A percentile compares a stretch with the other conserved stretches of the same genome.
These are phyloP conservation scores for Cadophora gregata DNA, from an alignment of 2,329 filamentous ascomycete genomes.

Conservation along the genomic window DNA sequence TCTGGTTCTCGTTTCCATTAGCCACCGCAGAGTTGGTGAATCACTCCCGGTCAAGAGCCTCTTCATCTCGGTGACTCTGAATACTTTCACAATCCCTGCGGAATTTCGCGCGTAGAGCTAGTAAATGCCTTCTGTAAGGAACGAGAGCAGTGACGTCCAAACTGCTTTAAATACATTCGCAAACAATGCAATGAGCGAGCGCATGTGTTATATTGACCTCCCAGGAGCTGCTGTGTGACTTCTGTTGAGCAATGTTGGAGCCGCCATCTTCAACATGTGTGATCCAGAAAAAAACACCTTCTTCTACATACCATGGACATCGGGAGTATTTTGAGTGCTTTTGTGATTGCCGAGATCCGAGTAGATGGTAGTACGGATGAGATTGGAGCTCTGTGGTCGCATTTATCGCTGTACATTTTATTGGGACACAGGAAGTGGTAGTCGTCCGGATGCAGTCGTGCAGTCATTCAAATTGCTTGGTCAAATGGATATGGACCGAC, in stretches of 20 bases:
- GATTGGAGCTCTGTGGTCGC: slow-evolving; percentile 39
- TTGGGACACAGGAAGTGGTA: slow-evolving; percentile 36
- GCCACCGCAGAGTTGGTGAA: slow-evolving; percentile 21
- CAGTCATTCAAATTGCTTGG: slow-evolving; percentile 40
- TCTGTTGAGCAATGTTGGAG: slow-evolving; percentile 23
- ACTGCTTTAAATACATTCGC: slow-evolving; percentile 64
- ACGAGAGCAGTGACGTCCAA: slow-evolving; percentile 75
- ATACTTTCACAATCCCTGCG: slow-evolving; percentile 42
- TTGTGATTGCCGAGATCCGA: slow-evolving; percentile 37
- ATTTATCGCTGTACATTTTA: slow-evolving; percentile 41
- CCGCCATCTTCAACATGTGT: slow-evolving; percentile 32
- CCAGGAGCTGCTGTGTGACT: slow-evolving; percentile 52
- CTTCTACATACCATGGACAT: slow-evolving; percentile 40
- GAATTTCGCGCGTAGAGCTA: slow-evolving; percentile 40
- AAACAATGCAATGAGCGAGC: slow-evolving; percentile 68
- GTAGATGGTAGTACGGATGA: slow-evolving; percentile 38
- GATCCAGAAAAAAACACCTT: slow-evolving; percentile 41
- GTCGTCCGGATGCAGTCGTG: slow-evolving; percentile 29
- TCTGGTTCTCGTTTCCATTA: slow-evolving; percentile 15
- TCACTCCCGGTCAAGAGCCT: slow-evolving; percentile 34
- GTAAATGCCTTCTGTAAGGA: slow-evolving; percentile 64
- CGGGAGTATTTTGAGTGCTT: slow-evolving; percentile 28
- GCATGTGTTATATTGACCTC: slow-evolving; percentile 69
- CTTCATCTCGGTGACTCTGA: slow-evolving; percentile 43
- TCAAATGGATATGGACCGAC: slow-evolving; percentile 39